A percentile compares a stretch with the other conserved stretches of the same genome.
These are phyloP conservation scores for Cymbopogon citratus DNA, from an alignment of 176 grass and related monocot genomes.

Conservation along the genomic window DNA sequence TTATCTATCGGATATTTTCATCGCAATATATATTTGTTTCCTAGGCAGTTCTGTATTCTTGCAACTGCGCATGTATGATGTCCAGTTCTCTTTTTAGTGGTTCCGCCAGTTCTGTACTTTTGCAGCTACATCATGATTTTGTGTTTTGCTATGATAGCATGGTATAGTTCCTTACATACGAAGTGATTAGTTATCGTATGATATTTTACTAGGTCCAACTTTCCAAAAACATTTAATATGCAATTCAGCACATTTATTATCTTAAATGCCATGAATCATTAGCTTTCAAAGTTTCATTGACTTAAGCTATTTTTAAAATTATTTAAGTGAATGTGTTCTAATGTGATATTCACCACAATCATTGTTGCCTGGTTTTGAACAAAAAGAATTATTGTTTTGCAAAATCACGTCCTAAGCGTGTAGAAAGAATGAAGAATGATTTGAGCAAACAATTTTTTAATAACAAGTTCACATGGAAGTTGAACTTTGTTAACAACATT, in stretches of 20 bases:
- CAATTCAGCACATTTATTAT: neutral
- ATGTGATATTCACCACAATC: neutral
- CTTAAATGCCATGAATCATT: neutral
- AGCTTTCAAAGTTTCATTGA: no score
- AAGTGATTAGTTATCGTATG: neutral
- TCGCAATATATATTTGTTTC: neutral
- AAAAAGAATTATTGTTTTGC: no score
- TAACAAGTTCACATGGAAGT: no score
- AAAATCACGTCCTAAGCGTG: no score
- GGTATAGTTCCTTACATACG: neutral
- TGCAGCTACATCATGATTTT: neutral
- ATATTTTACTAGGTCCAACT: neutral
- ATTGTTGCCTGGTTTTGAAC: neutral
- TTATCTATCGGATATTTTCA: neutral
- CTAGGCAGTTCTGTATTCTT: neutral
- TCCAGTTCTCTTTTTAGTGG: neutral
- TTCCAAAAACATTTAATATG: neutral
- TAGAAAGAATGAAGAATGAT: no score
- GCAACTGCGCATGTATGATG: neutral
- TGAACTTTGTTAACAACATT: no score
- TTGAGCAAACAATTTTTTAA: no score
- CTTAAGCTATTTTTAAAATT: no score
- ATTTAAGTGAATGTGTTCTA: neutral
- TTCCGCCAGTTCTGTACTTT: neutral
- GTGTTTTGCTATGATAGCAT: neutral